Evolutionary conservation across 2,329 filamentous ascomycete genomes (phyloP), one percentile per base, ranked within the genome.

Genomic region (Beauveria rudraprayagi): DNA sequence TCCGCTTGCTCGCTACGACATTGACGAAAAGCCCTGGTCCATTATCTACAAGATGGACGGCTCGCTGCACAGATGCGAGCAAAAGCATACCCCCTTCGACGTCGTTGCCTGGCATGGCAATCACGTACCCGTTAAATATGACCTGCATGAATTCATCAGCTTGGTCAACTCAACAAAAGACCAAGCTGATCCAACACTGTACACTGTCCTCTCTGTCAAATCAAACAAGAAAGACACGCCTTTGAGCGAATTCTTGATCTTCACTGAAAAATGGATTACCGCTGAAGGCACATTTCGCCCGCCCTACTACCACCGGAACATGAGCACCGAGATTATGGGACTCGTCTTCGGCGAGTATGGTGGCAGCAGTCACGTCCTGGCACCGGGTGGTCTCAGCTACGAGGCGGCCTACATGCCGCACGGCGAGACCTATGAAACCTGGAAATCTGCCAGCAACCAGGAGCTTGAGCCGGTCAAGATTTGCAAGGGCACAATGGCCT

Each of bases 81-180:
- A 90, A 68, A 76, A 76, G 24, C 86, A 89, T 68, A 85, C 81
- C 2, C 87, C 87, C 0, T 90, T 89, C 67, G 86, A 90, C 65
- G 86, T 89, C 1, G 84, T 89, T 0, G 86, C 85, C 2, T 89
- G 87, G 86, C 86, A 89, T 66, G 86, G 86, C n/a, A 85, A 83
- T 56, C 87, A 88, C 66, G 83, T 84, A 59, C 81, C 80, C 0
- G 83, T 78, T 71, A 83, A 83, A 69, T 84, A 84, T 67, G 80
- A 80, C 56, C 68, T 83, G 4, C 80, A 78, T 8, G 81, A 80
- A 61, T 74, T 87, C 76, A 69, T 87, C 78, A 80, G 80, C 72
- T 72, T 83, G 70, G 85, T 82, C 56, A 79, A 77, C 63, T 80
- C 84, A 56, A 81, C 78, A 8, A 81, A 79, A 66, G 86, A 89